phyloP scores from a whole-genome alignment of 2,329 filamentous ascomycete genomes.

The Paecilomyces formosus region DNA sequence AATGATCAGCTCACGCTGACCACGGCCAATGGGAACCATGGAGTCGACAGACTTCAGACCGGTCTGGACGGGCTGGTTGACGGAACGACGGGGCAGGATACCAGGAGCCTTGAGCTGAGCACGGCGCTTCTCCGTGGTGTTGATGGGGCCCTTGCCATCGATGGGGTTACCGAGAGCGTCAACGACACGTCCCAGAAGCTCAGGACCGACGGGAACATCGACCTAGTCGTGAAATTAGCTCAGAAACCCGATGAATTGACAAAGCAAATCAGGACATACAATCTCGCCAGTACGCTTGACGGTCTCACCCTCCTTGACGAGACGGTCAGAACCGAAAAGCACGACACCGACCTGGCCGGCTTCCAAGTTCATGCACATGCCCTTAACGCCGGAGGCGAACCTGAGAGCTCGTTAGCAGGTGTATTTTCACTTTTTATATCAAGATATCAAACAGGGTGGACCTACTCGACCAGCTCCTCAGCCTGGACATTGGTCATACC shows the following conservation, averaged over 20 bases:
- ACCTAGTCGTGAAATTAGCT: conserved; percentile 52
- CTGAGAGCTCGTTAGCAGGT: conserved; percentile 43
- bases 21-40: conserved; percentile 99
- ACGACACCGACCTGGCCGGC: conserved; percentile 99
- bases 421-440: conserved; percentile 9
- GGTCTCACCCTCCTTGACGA: conserved; percentile 98
- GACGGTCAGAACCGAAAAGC: conserved; percentile 99
- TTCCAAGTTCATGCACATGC: conserved; percentile 99
- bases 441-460: conserved; percentile 22
- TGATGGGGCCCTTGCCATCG: conserved; percentile 96
- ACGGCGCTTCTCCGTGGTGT: conserved; percentile 86
- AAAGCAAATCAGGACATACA: conserved; percentile 54
- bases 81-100: conserved; percentile 93
- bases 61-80: conserved; percentile 98
- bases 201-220: conserved; percentile 87
- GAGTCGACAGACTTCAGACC: conserved; percentile 98
- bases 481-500: conserved; percentile 99
- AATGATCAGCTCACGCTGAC: conserved; percentile 99
- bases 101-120: conserved; percentile 98
- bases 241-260: not conserved
- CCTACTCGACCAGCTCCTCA: conserved; percentile 99
- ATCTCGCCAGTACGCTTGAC: conserved; percentile 99
- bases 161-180: conserved; percentile 99
- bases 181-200: conserved; percentile 94
- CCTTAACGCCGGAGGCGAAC: conserved; percentile 99